A percentile compares a stretch with the other conserved stretches of the same genome.
These are phyloP conservation scores for Boletus patriciae DNA, from an alignment of 768 basidiomycete genomes.

Conservation along the genomic window DNA sequence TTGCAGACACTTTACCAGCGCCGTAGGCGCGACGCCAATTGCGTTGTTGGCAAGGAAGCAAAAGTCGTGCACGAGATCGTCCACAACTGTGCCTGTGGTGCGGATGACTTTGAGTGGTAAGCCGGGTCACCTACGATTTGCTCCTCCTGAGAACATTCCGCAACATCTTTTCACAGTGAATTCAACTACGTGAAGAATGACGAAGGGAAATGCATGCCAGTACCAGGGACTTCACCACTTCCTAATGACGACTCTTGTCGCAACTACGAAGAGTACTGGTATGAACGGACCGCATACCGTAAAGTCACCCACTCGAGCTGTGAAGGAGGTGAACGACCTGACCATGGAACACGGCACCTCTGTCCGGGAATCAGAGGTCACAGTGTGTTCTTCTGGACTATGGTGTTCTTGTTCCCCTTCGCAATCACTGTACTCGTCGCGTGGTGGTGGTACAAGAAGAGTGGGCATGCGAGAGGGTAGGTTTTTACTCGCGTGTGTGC, in stretches of 20 bases:
- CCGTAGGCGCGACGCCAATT: conserved; percentile 73
- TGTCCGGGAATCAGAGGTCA: conserved; percentile 83
- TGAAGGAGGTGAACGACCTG: conserved; percentile 73
- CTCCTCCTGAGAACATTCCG: neutral
- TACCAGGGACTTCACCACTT: conserved; percentile 64
- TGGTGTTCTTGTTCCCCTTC: conserved; percentile 74
- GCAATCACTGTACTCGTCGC: conserved; percentile 71
- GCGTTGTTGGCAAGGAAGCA: conserved; percentile 73
- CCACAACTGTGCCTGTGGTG: conserved; percentile 69
- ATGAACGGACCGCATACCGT: conserved; percentile 88
- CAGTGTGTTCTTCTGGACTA: conserved; percentile 81
- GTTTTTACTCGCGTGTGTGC: conserved; percentile 10
- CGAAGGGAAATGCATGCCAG: conserved; percentile 74
- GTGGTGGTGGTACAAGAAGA: conserved; percentile 79
- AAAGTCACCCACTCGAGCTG: conserved; percentile 90
- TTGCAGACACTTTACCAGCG: conserved; percentile 87
- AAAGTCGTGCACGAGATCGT: conserved; percentile 56
- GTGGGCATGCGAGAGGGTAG: conserved; percentile 77
- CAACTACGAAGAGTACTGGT: conserved; percentile 78
- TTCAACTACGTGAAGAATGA: conserved; percentile 82
- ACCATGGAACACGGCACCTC: conserved; percentile 68
- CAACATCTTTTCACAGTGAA: conserved; percentile 54
- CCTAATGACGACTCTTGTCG: conserved; percentile 62
- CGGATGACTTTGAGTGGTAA: conserved; percentile 92
- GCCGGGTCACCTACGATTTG: conserved; percentile 20